Percentiles rank a stretch among this genome's conserved stretches.
Evolutionary conservation across 768 basidiomycete species (phyloP).

Genomic region (Galerina sulciceps): DNA sequence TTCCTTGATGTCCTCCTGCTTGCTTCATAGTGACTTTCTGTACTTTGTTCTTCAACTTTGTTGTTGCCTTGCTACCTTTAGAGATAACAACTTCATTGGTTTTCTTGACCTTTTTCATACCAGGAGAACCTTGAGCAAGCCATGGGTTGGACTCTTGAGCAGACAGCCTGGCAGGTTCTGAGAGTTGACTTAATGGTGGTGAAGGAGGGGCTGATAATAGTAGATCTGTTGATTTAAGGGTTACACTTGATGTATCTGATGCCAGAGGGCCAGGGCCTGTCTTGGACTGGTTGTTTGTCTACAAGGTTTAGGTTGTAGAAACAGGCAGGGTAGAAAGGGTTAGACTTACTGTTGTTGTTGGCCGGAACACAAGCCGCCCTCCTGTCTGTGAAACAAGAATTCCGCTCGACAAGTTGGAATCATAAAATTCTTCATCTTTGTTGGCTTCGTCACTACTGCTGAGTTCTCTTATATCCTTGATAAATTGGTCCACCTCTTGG

Average conservation of each 20-base stretch:
- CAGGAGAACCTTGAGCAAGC: constrained; percentile 52
- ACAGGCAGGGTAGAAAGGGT: background rate
- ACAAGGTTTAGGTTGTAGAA: background rate
- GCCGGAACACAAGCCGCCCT: constrained; percentile 67
- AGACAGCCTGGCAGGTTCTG: constrained; percentile 14
- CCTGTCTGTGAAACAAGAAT: constrained; percentile 61
- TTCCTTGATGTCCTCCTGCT: constrained; percentile 59
- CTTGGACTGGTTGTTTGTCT: constrained; percentile 21
- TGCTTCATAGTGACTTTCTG: constrained; percentile 66
- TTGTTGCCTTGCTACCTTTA: constrained; percentile 61
- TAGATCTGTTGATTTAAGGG: constrained; percentile 62
- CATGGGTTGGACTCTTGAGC: constrained; percentile 73
- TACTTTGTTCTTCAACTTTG: constrained; percentile 77
- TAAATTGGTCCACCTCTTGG: constrained; percentile 72
- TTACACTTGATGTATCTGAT: constrained; percentile 70
- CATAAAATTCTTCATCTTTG: constrained; percentile 25
- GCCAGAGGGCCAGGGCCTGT: constrained; percentile 33
- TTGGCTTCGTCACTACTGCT: constrained; percentile 31
- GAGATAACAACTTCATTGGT: constrained; percentile 74
- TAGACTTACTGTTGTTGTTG: constrained; percentile 45
- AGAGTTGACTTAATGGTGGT: constrained; percentile 13
- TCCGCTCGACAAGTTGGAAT: constrained; percentile 32
- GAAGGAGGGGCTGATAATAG: constrained; percentile 44
- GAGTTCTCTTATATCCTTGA: constrained; percentile 62
- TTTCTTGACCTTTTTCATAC: constrained; percentile 60